phyloP scores from a whole-genome alignment of 2,329 filamentous ascomycete species.

The Xylogone sp. region DNA sequence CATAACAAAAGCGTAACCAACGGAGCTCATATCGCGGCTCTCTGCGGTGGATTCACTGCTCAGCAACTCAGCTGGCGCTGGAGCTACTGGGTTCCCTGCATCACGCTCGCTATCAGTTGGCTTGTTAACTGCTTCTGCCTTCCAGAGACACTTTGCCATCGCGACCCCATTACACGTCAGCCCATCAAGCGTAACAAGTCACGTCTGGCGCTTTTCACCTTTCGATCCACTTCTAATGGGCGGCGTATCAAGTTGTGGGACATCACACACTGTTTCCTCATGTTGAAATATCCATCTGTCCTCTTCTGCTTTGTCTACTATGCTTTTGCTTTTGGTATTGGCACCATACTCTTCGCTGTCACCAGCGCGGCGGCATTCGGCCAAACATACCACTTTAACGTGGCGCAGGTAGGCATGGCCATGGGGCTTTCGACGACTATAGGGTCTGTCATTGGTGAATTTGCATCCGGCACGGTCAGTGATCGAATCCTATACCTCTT shows the following conservation, averaged over 20 bases:
- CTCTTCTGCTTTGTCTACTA: slow-evolving; percentile 29
- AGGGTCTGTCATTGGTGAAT: slow-evolving; percentile 23
- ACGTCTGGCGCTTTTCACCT: slow-evolving; percentile 1
- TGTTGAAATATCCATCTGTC: slow-evolving; percentile 27
- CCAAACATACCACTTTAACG: slow-evolving; percentile 19
- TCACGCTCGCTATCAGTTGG: slow-evolving; percentile 23
- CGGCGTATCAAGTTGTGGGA: slow-evolving; percentile 11
- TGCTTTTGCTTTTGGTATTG: slow-evolving; percentile 26
- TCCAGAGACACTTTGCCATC: slow-evolving; percentile 27
- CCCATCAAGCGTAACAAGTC: slow-evolving; percentile 9
- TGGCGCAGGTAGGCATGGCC: slow-evolving; percentile 19
- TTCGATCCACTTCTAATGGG: background rate
- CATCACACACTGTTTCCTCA: slow-evolving; percentile 23
- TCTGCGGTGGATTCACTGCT: slow-evolving; percentile 62
- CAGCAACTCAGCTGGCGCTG: slow-evolving; percentile 79
- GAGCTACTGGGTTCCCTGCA: slow-evolving; percentile 37
- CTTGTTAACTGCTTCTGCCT: slow-evolving; percentile 21
- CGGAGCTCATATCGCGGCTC: no score
- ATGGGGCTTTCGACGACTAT: slow-evolving; percentile 20
- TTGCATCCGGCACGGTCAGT: slow-evolving; percentile 22
- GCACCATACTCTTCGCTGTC: slow-evolving; percentile 23
- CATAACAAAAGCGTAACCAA: slow-evolving; percentile 13
- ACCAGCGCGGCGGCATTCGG: slow-evolving; percentile 18
- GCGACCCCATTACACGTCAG: background rate
- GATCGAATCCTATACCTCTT: slow-evolving; percentile 26